Evolutionary conservation across 345 rosid genomes (phyloP), one percentile per base, ranked within the genome.

Genomic region (Euphorbia peplus): DNA sequence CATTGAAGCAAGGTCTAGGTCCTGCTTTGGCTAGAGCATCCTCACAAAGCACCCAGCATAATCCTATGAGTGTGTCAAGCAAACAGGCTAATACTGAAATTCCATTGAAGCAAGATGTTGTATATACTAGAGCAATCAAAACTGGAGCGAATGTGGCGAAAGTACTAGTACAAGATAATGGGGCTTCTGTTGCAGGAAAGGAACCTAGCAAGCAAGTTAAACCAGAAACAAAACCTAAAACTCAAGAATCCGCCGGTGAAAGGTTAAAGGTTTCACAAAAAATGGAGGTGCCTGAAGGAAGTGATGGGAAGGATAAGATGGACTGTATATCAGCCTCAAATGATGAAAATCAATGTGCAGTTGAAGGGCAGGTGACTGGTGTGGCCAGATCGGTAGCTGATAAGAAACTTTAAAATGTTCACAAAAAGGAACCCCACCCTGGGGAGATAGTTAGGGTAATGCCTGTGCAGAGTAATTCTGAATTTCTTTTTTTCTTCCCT

Each of bases 121-220:
- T 64, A 52, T 50, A 67, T 67, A 71, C 42, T 0, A 70, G 69
- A 71, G 78, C 55, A 51, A 62, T 56, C 19, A 41, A 70, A 61
- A 52, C 66, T 70, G 55, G 65, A 72, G 51, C 69, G 3, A 74
- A 46, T 70, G 67, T 47, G 47, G 77, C 62, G 18, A 78, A 69
- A 70, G 76, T 30, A 60, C 77, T 67, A 70, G 72, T 74, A 58
- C 81, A 50, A 71, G 79, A 70, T 62, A 66, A 44, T 75, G 62
- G 64, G 67, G 52, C 74, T 54, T 56, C 52, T 42, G 69, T 51
- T 25, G 13, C 42, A 9, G 63, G 64, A 32, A 71, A 68, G 70
- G 73, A 53, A 22, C 52, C 15, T 0, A 58, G 66, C 5, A 69
- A 62, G 67, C 70, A 70, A 73, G 66, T 47, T 29, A 19, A 44